Evolutionary conservation across 768 basidiomycete species (phyloP).

Genomic region (Tulasnella sp.): DNA sequence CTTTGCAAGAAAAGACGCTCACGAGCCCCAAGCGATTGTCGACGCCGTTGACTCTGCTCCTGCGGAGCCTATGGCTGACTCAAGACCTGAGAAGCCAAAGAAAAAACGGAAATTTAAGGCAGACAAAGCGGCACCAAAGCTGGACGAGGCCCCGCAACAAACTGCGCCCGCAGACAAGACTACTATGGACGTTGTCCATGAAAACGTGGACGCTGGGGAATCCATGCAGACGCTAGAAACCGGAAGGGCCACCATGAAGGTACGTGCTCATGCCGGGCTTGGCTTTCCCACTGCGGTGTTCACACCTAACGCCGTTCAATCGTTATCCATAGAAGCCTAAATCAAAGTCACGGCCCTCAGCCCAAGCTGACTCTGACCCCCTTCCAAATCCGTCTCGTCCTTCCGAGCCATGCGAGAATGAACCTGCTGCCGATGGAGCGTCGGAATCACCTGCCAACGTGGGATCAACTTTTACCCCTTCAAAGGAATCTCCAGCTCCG

Average conservation of each 20-base stretch:
- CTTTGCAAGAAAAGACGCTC: not conserved
- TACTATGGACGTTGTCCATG: not conserved
- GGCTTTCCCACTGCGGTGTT: not conserved
- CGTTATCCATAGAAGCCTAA: not conserved
- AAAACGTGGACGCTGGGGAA: not conserved
- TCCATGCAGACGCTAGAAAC: not conserved
- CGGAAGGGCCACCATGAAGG: not conserved
- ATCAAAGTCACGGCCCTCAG: not conserved
- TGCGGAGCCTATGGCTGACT: not conserved
- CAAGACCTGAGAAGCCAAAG: not conserved
- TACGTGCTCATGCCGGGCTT: not conserved
- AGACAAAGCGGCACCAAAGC: not conserved
- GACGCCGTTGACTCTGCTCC: not conserved
- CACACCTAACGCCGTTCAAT: not conserved
- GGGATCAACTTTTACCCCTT: not conserved
- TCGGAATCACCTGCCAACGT: constrained; percentile 1
- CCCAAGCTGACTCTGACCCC: not conserved
- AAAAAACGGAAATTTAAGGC: not conserved
- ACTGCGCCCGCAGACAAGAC: not conserved
- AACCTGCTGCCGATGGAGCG: constrained; percentile 10
- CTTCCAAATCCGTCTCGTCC: constrained; percentile 4
- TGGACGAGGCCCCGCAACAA: not conserved
- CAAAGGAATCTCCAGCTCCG: not conserved
- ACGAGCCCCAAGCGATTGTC: not conserved
- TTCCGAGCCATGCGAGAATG: constrained; percentile 7